Evolutionary conservation across 129 eudicot species (phyloP), one percentile per base, ranked within the genome.

Genomic region (Saussurea involucrata): DNA sequence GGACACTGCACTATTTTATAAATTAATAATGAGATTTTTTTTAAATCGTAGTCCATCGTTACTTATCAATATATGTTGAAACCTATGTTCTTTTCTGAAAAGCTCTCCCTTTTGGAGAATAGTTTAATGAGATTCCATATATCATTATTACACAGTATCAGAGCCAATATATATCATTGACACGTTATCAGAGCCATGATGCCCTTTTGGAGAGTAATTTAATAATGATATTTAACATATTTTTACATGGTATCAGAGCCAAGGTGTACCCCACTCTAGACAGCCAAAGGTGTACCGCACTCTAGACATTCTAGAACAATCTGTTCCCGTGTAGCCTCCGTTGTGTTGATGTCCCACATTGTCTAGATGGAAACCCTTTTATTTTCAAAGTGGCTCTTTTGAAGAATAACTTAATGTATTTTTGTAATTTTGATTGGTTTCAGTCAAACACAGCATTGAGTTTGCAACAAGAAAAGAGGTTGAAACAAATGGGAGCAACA

Each of bases 401-500:
- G 22, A 53, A n/a, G 9, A 53, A 22, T 53, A 17, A 17, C n/a
- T 53, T 53, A 17, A 53, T 6, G 22, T n/a, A 53, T 53, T 53
- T 22, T 53, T 53, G n/a, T 3, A 0, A n/a, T 17, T 53, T 15
- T 53, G 5, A 66, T 57, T 58, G 55, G 5, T 24, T 68, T 84
- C 84, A 95, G 99, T 87, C 91, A 37, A 95, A 92, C 63, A 86
- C 87, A n/a, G 95, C 96, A 21, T 60, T 95, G 80, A 89, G 97
- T 68, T 22, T 83, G 87, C 92, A 91, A 74, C 96, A 91, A 85
- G 97, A 92, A 78, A 88, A 78, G 5, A 85, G 97, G 82, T 63
- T 95, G 76, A 92, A 84, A 83, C 95, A 95, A 78, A 87, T 92
- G 97, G 99, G 99, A 2, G 99, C 97, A 55, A 95, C 97, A 3